Conservation (phyloP, 805 yeast species). For the Candida tallmaniae region DNA sequence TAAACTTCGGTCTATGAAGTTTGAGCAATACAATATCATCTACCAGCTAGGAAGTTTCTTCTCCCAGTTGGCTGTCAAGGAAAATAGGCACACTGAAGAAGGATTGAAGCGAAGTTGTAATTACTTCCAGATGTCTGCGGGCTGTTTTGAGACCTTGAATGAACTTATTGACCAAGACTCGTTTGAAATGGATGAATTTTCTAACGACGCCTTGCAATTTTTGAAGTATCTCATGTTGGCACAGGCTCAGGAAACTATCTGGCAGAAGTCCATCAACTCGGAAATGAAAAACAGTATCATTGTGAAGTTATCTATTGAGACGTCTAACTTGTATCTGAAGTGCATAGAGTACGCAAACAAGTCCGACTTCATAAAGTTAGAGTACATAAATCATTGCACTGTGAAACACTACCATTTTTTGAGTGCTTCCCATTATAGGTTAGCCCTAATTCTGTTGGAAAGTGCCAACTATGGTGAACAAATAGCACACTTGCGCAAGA, state of each 20-base stretch:
- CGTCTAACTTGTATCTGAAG: slow-evolving; percentile 49
- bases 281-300: slow-evolving; percentile 55
- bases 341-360: slow-evolving; percentile 38
- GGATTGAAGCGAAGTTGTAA: slow-evolving; percentile 60
- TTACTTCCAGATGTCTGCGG: slow-evolving; percentile 69
- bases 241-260: slow-evolving; percentile 83
- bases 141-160: slow-evolving; percentile 43
- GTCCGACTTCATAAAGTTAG: slow-evolving; percentile 47
- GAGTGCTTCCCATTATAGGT: slow-evolving; percentile 67
- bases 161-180: slow-evolving; percentile 2
- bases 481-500: slow-evolving; percentile 51
- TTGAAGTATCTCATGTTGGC: slow-evolving; percentile 59
- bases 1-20: slow-evolving; percentile 43
- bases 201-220: slow-evolving; percentile 44
- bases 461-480: slow-evolving; percentile 64
- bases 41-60: slow-evolving; percentile 68
- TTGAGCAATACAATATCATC: slow-evolving; percentile 59
- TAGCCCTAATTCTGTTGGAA: slow-evolving; percentile 46
- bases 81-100: slow-evolving; percentile 43
- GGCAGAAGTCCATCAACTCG: slow-evolving; percentile 62
- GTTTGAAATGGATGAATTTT: slow-evolving; percentile 25
- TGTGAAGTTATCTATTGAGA: slow-evolving; percentile 62
- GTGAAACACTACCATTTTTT: slow-evolving; percentile 62
- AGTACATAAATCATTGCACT: slow-evolving; percentile 60
- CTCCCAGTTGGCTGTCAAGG: slow-evolving; percentile 50